Base-by-base conservation (phyloP, 441 rosid genomes). In the Euphorbia celastroides region DNA sequence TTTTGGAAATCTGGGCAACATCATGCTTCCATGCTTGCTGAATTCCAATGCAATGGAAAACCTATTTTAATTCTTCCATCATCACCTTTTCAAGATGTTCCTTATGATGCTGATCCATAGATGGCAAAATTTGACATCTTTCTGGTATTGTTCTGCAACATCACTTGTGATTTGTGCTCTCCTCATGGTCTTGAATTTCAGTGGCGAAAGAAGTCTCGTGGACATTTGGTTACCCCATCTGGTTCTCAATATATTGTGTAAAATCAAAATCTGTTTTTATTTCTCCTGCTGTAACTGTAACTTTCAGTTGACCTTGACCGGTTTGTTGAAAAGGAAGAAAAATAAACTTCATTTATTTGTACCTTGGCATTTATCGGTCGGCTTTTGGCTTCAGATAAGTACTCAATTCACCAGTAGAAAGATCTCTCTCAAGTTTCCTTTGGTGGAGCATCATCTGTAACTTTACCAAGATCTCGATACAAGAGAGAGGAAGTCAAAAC, bases 91-190 rank as follows among this genome's bases (percentile, higher is more conserved):
- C 58, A 66, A 20, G 57, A 74, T 20, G 70, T 80, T 64, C 90
- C 88, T 52, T 86, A 93, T 55, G 98, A 93, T 59, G 95, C 84
- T 66, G 97, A 93, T 61, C 97, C 97, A n/a, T 89, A 88, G 80
- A 73, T 66, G 70, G 66, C 46, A 22, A 28, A 34, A 12, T 62
- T 44, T 50, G 5, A 13, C 32, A 2, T 46, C n/a, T 19, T 58
- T 57, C 27, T 0, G 50, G 23, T 17, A 42, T n/a, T 19, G 59
- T 13, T 26, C 6, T 19, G 62, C 57, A 13, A 26, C 64, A 44
- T 22, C 14, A 46, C 30, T 30, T 32, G 25, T 64, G 58, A 50
- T 56, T 38, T 36, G 52, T 55, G 27, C 10, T 55, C 27, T 14
- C 46, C 26, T 22, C 17, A 25, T 51, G 56, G 30, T 11, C 32